phyloP scores from a whole-genome alignment of 257 asterid species.

The Scutellaria minor region DNA sequence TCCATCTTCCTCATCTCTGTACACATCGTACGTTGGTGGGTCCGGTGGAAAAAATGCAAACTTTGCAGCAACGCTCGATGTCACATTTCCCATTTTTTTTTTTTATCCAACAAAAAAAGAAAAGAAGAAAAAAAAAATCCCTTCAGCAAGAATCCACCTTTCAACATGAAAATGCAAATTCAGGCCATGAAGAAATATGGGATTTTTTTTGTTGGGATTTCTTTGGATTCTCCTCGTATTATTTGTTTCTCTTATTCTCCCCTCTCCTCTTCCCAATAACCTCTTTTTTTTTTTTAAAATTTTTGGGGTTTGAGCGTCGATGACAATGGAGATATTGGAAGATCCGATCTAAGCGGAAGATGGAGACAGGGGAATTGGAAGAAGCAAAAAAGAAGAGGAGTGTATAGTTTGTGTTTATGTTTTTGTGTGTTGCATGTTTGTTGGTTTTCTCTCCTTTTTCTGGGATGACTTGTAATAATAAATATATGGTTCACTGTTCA shows the following conservation, averaged over 20 bases:
- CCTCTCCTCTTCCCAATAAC: slow-evolving; percentile 7
- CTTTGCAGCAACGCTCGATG: slow-evolving; percentile 93
- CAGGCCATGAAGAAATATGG: slow-evolving; percentile 38
- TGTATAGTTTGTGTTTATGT: slow-evolving; percentile 34
- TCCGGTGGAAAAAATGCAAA: slow-evolving; percentile 98
- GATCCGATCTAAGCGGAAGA: slow-evolving; percentile 86
- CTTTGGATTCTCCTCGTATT: slow-evolving; percentile 11
- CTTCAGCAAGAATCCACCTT: slow-evolving; percentile 33
- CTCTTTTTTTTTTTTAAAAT: not conserved
- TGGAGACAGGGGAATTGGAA: slow-evolving; percentile 50
- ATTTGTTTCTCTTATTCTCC: not conserved
- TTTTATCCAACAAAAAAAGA: not conserved
- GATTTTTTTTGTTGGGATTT: slow-evolving; percentile 31
- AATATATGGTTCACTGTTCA: slow-evolving; percentile 16
- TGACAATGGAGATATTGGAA: slow-evolving; percentile 48
- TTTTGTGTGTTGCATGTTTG: slow-evolving; percentile 45
- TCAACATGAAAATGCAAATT: slow-evolving; percentile 35
- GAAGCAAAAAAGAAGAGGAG: slow-evolving; percentile 39
- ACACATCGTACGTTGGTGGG: slow-evolving; percentile 96
- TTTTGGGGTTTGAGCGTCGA: slow-evolving; percentile 39
- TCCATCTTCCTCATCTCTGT: slow-evolving; percentile 64
- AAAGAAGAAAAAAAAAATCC: not conserved
- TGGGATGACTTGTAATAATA: slow-evolving; percentile 24
- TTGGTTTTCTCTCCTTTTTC: slow-evolving; percentile 19
- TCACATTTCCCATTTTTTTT: slow-evolving; percentile 87